Evolutionary conservation across 306 rosid species (phyloP).

Genomic region (Sophora flavescens): DNA sequence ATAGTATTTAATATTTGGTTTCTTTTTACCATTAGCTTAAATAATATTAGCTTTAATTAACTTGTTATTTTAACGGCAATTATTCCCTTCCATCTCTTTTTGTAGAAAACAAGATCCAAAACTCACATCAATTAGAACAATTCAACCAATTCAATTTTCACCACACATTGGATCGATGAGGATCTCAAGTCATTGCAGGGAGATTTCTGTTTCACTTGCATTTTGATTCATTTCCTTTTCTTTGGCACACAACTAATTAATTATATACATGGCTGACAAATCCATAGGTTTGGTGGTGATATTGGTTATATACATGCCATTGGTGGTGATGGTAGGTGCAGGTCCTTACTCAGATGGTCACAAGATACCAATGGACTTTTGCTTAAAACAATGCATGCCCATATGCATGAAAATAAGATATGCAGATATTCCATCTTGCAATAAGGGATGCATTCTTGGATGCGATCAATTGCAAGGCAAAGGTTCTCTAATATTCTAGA

Average conservation of each 20-base stretch:
- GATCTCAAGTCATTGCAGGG: not conserved
- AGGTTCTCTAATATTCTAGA: constrained; percentile 11
- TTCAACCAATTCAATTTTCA: constrained; percentile 37
- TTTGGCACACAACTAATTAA: not conserved
- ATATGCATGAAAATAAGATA: constrained; percentile 44
- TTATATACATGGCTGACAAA: constrained; percentile 34
- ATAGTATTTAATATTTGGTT: too few relatives aligned
- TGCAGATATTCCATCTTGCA: constrained; percentile 10
- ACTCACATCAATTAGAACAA: constrained; percentile 21
- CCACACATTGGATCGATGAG: constrained; percentile 13
- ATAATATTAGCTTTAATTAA: too few relatives aligned
- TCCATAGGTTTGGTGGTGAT: constrained; percentile 5
- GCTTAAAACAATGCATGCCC: constrained; percentile 29
- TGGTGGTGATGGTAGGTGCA: not conserved
- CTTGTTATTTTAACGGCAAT: not conserved
- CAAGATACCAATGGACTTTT: not conserved
- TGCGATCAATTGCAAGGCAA: constrained; percentile 49
- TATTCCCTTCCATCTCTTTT: not conserved
- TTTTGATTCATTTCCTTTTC: constrained; percentile 6
- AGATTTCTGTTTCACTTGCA: constrained; percentile 4
- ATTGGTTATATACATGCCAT: constrained; percentile 16
- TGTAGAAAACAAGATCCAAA: constrained; percentile 17
- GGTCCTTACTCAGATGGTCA: not conserved
- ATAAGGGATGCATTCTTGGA: constrained; percentile 36
- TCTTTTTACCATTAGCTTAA: too few relatives aligned